Evolutionary conservation across 257 asterid species (phyloP).

Genomic region (Solanum tacnaense): DNA sequence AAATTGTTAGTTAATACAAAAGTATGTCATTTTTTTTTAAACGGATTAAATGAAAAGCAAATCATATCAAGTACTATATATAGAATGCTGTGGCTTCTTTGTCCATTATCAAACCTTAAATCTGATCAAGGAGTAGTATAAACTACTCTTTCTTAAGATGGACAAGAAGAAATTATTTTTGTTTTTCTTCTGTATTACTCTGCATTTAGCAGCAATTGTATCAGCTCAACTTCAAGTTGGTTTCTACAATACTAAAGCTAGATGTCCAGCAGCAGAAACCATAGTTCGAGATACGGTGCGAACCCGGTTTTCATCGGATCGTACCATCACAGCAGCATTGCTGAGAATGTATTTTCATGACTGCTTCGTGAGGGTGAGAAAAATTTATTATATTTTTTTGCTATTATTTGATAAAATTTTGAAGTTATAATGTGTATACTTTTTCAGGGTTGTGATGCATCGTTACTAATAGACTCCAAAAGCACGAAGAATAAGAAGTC

Average conservation of each 20-base stretch:
- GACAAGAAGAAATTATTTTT: conserved; percentile 5
- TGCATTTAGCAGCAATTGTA: conserved; percentile 5
- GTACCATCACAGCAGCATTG: conserved; percentile 59
- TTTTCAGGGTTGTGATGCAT: conserved; percentile 29
- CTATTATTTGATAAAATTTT: not conserved
- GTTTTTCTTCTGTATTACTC: conserved; percentile 9
- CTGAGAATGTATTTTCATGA: conserved; percentile 84
- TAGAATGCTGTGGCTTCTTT: not conserved
- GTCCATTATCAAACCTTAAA: not conserved
- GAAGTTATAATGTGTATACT: not conserved
- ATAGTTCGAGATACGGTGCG: conserved; percentile 40
- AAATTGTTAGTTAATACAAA: too few species aligned
- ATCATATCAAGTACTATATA: not conserved
- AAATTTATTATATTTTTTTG: not conserved
- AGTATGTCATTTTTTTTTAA: too few species aligned
- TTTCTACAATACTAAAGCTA: conserved; percentile 29
- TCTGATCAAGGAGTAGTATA: not conserved
- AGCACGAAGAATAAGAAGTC: conserved; percentile 1
- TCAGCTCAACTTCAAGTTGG: conserved; percentile 49
- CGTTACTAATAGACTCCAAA: conserved; percentile 19
- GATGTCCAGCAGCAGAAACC: conserved; percentile 46
- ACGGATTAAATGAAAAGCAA: too few species aligned
- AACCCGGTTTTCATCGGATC: conserved; percentile 31
- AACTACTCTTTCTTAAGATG: conserved; percentile 2
- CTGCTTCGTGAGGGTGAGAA: conserved; percentile 60